Percentiles rank a stretch among this genome's conserved stretches.
Conservation (phyloP, 2,329 filamentous ascomycete genomes). For the Paecilomyces dactylethromorphus region DNA sequence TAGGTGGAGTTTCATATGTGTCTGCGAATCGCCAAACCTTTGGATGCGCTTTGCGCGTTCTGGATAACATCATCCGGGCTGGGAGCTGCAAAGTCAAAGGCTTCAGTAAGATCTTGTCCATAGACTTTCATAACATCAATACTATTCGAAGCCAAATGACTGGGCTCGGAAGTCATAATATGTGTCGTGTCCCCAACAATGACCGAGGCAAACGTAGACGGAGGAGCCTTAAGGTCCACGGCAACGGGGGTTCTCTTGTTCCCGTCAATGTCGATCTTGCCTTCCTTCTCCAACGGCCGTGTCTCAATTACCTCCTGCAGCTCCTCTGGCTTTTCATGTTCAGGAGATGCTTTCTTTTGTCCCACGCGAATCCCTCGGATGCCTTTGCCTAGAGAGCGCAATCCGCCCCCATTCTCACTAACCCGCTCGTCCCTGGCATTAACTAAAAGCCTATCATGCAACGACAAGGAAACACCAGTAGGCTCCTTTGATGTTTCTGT, state of each 20-base stretch:
- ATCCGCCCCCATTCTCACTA: constrained; percentile 15
- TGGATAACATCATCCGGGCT: constrained; percentile 89
- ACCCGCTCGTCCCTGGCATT: constrained; percentile 21
- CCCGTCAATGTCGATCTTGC: constrained; percentile 5
- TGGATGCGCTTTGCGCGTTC: constrained; percentile 66
- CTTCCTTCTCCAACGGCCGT: constrained; percentile 3
- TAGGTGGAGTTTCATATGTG: constrained; percentile 30
- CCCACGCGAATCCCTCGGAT: constrained; percentile 9
- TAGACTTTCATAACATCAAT: constrained; percentile 32
- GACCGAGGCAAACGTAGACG: constrained; percentile 46
- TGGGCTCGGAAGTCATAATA: constrained; percentile 22
- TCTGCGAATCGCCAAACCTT: constrained; percentile 60
- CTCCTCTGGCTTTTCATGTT: constrained; percentile 7
- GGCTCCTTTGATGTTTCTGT: constrained; percentile 9
- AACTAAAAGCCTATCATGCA: constrained; percentile 32
- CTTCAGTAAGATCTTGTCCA: constrained; percentile 35
- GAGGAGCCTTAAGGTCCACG: constrained; percentile 35
- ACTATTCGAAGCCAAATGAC: constrained; percentile 23
- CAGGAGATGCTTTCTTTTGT: constrained; percentile 14
- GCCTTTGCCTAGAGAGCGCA: constrained; percentile 15
- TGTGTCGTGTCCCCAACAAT: constrained; percentile 28
- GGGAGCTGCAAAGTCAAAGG: constrained; percentile 66
- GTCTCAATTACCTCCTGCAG: constrained; percentile 1
- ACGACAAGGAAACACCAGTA: constrained; percentile 22
- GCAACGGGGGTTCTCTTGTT: constrained; percentile 7